phyloP scores from a whole-genome alignment of 306 rosid species.

The Gleditsia sinensis region DNA sequence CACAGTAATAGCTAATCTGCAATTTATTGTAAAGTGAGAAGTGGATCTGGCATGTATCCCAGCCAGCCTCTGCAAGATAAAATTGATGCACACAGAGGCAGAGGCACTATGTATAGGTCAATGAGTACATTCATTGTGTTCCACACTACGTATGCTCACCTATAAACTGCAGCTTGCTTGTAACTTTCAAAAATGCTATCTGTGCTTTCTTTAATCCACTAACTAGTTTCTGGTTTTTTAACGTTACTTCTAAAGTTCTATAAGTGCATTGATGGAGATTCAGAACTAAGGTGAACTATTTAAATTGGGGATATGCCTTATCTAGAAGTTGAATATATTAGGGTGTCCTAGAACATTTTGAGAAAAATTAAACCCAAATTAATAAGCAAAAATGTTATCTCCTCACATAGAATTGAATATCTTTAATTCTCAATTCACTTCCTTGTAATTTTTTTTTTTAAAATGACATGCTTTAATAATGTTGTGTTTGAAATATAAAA shows the following conservation, averaged over 20 bases:
- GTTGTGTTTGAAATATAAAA: background rate
- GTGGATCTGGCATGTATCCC: slow-evolving; percentile 55
- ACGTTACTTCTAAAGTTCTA: slow-evolving; percentile 26
- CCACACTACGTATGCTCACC: slow-evolving; percentile 59
- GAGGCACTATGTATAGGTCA: slow-evolving; percentile 55
- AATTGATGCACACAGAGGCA: slow-evolving; percentile 42
- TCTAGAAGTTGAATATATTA: too few relatives aligned
- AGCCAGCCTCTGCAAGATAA: slow-evolving; percentile 40
- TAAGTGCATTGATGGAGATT: slow-evolving; percentile 40
- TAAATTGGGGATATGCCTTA: slow-evolving; percentile 20
- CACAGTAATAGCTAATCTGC: slow-evolving; percentile 33
- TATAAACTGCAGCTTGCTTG: slow-evolving; percentile 52
- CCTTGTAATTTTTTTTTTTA: background rate
- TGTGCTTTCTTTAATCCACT: slow-evolving; percentile 33
- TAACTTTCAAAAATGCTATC: slow-evolving; percentile 32
- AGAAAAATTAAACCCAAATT: too few relatives aligned
- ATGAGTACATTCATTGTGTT: slow-evolving; percentile 58
- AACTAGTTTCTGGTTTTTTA: slow-evolving; percentile 20
- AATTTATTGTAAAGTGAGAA: slow-evolving; percentile 44
- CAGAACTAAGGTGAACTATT: slow-evolving; percentile 22
- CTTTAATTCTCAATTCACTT: slow-evolving; percentile 24
- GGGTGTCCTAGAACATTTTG: too few relatives aligned
- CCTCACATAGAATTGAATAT: slow-evolving; percentile 35
- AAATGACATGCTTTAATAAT: background rate
- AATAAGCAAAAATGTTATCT: too few relatives aligned